phyloP scores from a whole-genome alignment of 495 filamentous ascomycete genomes.

The Tricharina praecox region DNA sequence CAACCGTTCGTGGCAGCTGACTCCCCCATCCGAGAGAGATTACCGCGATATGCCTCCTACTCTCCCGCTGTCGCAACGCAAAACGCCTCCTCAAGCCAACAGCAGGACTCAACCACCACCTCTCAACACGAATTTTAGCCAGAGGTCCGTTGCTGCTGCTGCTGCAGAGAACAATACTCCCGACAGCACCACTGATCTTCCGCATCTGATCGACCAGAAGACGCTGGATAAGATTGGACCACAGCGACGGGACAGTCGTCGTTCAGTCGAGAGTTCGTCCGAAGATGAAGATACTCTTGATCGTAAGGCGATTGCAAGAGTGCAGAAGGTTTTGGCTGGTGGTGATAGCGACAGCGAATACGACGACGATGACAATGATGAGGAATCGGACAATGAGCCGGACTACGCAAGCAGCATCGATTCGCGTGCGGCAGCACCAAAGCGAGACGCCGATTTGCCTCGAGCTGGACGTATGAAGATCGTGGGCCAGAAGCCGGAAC shows the following conservation, averaged over 20 bases:
- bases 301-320: conserved; percentile 14
- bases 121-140: conserved; percentile 34
- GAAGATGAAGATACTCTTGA: conserved; percentile 22
- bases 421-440: conserved; percentile 22
- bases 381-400: conserved; percentile 25
- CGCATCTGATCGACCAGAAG: conserved; percentile 46
- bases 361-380: no score
- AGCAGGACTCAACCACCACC: conserved; percentile 26
- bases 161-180: conserved; percentile 28
- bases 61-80: conserved; percentile 17
- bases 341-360: conserved; percentile 25
- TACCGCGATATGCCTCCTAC: not conserved
- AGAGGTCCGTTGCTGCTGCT: conserved; percentile 49
- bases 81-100: conserved; percentile 24
- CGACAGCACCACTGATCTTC: conserved; percentile 47
- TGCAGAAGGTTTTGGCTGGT: conserved; percentile 19
- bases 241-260: conserved; percentile 5
- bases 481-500: conserved; percentile 38
- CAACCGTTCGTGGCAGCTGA: not conserved
- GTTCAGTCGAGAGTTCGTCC: not conserved
- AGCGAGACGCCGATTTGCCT: conserved; percentile 39
- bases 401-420: conserved; percentile 33
- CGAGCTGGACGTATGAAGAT: conserved; percentile 71
- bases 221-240: conserved; percentile 36
- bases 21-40: not conserved